A percentile compares a stretch with the other conserved stretches of the same genome.
Conservation (phyloP, 2,329 filamentous ascomycete genomes). For the Aspergillus candidus region DNA sequence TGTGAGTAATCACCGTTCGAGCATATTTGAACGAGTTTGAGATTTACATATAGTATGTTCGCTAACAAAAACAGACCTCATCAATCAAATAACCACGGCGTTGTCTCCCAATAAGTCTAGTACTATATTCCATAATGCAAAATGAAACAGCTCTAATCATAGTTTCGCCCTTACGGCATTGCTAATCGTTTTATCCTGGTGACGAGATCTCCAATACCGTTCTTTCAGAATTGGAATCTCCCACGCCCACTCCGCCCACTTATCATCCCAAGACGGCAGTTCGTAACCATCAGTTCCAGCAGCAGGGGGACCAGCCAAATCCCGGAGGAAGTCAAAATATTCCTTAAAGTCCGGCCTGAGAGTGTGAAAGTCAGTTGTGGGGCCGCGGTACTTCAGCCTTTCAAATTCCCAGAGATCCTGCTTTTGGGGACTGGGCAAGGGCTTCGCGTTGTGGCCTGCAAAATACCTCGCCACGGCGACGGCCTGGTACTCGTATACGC, state of each 20-base stretch:
- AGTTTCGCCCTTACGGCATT: no score
- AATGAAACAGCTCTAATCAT: no score
- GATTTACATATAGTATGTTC: no score
- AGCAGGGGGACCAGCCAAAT: slow-evolving; percentile 35
- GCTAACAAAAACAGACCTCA: no score
- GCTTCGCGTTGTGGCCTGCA: slow-evolving; percentile 15
- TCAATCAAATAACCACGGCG: no score
- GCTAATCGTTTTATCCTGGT: no score
- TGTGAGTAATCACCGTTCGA: no score
- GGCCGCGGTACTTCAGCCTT: slow-evolving; percentile 16
- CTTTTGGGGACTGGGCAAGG: slow-evolving; percentile 15
- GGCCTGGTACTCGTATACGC: slow-evolving; percentile 28
- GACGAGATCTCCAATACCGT: slow-evolving; percentile 11
- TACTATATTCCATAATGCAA: no score
- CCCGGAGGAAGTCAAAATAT: slow-evolving; percentile 36
- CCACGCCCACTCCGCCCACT: slow-evolving; percentile 24
- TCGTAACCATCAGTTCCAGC: slow-evolving; percentile 30
- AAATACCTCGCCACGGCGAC: slow-evolving; percentile 25
- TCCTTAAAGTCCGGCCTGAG: slow-evolving; percentile 31
- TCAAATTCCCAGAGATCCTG: slow-evolving; percentile 24
- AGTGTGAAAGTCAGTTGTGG: slow-evolving; percentile 17
- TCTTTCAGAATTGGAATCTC: slow-evolving; percentile 16
- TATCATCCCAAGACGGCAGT: slow-evolving; percentile 35
- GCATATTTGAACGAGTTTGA: no score
- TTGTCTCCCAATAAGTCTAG: no score